A percentile compares a stretch with the other conserved stretches of the same genome.
These are phyloP conservation scores for Podospora conica DNA, from an alignment of 495 filamentous ascomycete species.

Conservation along the genomic window DNA sequence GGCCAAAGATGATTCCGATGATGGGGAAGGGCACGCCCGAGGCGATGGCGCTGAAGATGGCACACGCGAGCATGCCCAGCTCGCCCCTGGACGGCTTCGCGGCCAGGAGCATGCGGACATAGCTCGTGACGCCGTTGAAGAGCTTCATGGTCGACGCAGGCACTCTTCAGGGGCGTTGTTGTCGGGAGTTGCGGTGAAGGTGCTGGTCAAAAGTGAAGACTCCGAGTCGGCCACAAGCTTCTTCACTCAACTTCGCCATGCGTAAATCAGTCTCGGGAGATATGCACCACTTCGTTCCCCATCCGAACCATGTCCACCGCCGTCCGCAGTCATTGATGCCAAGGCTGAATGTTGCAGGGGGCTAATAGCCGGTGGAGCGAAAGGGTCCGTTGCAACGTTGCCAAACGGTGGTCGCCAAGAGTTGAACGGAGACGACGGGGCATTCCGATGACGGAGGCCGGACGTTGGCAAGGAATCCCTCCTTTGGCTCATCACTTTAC, in stretches of 20 bases:
- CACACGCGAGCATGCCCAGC: conserved; percentile 43
- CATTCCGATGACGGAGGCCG: not conserved
- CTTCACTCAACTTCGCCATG: not conserved
- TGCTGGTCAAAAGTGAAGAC: not conserved
- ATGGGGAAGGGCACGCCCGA: conserved; percentile 64
- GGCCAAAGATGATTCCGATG: conserved; percentile 61
- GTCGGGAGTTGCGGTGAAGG: not conserved
- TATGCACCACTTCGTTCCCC: not conserved
- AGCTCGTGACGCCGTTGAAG: conserved; percentile 19
- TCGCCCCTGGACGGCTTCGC: conserved; percentile 37
- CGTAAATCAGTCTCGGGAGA: not conserved
- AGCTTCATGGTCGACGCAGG: conserved; percentile 9
- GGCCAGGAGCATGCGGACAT: conserved; percentile 32
- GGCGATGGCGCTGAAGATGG: conserved; percentile 49
- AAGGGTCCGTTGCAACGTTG: not conserved
- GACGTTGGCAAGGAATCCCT: not conserved
- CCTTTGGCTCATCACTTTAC: not conserved
- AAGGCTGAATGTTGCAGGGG: not conserved
- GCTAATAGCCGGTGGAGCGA: not conserved
- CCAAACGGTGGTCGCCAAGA: not conserved
- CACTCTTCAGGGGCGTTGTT: not conserved
- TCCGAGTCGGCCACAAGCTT: not conserved
- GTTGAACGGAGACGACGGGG: not conserved
- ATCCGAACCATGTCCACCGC: not conserved
- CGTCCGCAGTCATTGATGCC: not conserved